phyloP scores from a whole-genome alignment of 306 rosid species.

The Astragalus glycyphyllos region DNA sequence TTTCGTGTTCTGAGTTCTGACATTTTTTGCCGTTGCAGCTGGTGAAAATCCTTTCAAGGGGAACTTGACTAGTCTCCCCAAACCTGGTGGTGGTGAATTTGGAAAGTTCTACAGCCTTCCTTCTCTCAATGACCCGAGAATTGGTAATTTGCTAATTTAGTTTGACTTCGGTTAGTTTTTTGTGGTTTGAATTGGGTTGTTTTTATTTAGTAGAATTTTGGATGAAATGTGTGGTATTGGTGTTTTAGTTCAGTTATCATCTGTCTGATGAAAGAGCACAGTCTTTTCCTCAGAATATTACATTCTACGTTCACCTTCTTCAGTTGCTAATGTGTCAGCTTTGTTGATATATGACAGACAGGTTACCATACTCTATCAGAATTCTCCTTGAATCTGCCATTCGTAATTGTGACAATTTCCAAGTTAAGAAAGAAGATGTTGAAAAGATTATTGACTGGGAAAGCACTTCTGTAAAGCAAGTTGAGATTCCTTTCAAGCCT shows the following conservation, averaged over 20 bases:
- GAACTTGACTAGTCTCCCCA: constrained; percentile 84
- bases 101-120: constrained; percentile 96
- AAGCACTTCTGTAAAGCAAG: constrained; percentile 72
- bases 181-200: not conserved
- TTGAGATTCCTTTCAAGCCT: constrained; percentile 99
- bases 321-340: constrained; percentile 20
- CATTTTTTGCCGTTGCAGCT: constrained; percentile 54
- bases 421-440: constrained; percentile 89
- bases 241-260: not conserved
- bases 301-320: constrained; percentile 16
- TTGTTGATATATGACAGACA: constrained; percentile 62
- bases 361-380: constrained; percentile 86
- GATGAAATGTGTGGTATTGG: constrained; percentile 3
- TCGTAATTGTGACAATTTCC: constrained; percentile 96
- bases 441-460: constrained; percentile 99
- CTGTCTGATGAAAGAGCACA: constrained; percentile 7
- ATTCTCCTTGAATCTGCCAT: constrained; percentile 90
- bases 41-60: constrained; percentile 87
- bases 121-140: constrained; percentile 87
- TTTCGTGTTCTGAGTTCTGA: constrained; percentile 28
- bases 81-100: constrained; percentile 95
- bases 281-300: constrained; percentile 9
- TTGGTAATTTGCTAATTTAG: constrained; percentile 60
- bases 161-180: not conserved
- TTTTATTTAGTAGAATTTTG: constrained; percentile 10